Evolutionary conservation across 768 basidiomycete genomes (phyloP), one percentile per base, ranked within the genome.

Genomic region (Tulasnella sp.): DNA sequence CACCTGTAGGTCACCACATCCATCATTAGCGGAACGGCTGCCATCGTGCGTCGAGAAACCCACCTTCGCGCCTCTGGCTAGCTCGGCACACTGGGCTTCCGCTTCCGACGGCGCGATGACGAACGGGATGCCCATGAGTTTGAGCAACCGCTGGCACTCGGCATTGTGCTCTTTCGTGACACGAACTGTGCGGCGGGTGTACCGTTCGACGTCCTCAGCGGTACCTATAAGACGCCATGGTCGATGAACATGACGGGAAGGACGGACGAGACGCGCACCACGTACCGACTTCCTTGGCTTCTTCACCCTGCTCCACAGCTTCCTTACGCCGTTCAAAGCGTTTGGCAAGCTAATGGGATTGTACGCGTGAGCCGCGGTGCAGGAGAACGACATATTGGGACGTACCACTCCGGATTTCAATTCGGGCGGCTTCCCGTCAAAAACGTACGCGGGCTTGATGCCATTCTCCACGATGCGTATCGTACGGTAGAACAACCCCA

Each of bases 401-500:
- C 90, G 66, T 65, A 99, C 94, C 65, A 98, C 92, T 50, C 90
- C 90, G 57, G 90, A 84, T 73, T 99, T 99, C 72, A 99, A 71
- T 64, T 97, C 92, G 43, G 96, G 96, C 2, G 96, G 96, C 69
- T 93, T 94, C 19, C 96, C 96, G 69, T 99, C 96, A 63, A 99
- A 99, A 32, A 99, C 90, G 69, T 98, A 98, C 32, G 85, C 85
- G 0, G 94, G 93, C 66, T 99, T 99, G 67, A 99, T 91, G 3
- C 96, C 96, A 62, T 98, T 94, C 71, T 99, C 96, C 15, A 93
- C 93, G 68, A 99, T 98, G 21, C 96, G 79, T 59, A 99, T 88
- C 0, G 96, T 99, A 36, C 93, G 79, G 66, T 97, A 97, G 73
- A 99, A 99, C 69, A 98, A 86, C 0, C 96, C 96, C 92, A 98